Base-by-base conservation (phyloP, 2,329 filamentous ascomycete species). In the Teratosphaeria viscida region DNA sequence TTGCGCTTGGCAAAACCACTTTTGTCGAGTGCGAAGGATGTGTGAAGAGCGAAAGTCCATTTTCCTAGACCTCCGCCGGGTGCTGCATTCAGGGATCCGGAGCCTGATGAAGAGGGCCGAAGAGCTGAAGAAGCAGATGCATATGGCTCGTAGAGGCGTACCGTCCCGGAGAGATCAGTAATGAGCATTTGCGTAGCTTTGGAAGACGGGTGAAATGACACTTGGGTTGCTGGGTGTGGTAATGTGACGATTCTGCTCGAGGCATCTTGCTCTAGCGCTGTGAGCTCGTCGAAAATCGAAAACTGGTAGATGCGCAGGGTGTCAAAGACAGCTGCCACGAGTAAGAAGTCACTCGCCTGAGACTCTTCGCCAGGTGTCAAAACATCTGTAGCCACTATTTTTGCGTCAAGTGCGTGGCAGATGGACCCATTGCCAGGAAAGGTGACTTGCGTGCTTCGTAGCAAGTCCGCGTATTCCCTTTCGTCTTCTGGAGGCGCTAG, bases 71-170 rank as follows among this genome's bases (percentile, higher is more conserved):
- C 52, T 8, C 34, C 10, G 10, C 7, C n/a, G 12, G 35, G 57
- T n/a, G 49, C 26, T 57, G 39, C 11, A 19, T 23, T 23, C n/a
- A 49, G 5, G 3, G 43, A 49, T 56, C 39, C 23, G 35, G 27
- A 35, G 56, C 47, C 29, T 27, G 27, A 52, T 37, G 35, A 23
- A 16, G 29, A 57, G 53, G 29, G 61, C 60, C 49, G 47, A 55
- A 43, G n/a, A 19, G 55, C n/a, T 43, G 64, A 5, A 11, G 71
- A 70, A 8, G 61, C 61, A 26, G 68, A 67, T 19, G 53, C n/a
- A 49, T 83, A 77, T 29, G 79, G 80, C 57, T 84, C 80, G 65
- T 82, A 84, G 14, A 86, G 74, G 57, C 83, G 82, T 32, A 83
- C 80, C 52, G 75, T 77, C 5, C 83, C 82, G n/a, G 74, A 76